A percentile compares a stretch with the other conserved stretches of the same genome.
These are phyloP conservation scores for Trametes elegans DNA, from an alignment of 768 basidiomycete genomes.

Conservation along the genomic window DNA sequence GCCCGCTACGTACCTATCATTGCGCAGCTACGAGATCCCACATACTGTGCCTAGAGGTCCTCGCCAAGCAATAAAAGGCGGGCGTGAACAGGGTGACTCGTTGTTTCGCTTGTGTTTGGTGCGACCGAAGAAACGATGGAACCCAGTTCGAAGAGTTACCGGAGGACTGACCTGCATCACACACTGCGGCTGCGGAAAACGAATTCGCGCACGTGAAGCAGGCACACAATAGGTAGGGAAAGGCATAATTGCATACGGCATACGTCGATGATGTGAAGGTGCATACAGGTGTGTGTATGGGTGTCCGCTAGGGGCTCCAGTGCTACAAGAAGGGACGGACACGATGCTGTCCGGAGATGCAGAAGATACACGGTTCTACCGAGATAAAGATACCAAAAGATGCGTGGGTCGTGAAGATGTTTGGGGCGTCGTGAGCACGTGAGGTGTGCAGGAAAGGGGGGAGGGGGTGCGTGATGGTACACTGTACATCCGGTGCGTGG, in stretches of 20 bases:
- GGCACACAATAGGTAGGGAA: neutral
- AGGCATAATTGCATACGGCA: constrained; percentile 16
- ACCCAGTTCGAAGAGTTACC: too few species aligned
- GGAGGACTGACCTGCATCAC: too few species aligned
- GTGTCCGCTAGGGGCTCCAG: constrained; percentile 6
- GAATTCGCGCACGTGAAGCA: neutral
- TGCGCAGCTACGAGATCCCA: too few species aligned
- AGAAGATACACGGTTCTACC: constrained; percentile 28
- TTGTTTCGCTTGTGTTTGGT: too few species aligned
- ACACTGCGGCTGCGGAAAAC: neutral
- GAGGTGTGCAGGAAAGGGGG: neutral
- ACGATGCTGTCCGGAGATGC: constrained; percentile 11
- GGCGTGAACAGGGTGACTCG: too few species aligned
- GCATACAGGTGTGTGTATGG: constrained; percentile 20
- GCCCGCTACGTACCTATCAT: too few species aligned
- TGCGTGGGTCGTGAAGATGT: neutral
- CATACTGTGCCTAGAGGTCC: too few species aligned
- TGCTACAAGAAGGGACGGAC: constrained; percentile 9
- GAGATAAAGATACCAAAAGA: constrained; percentile 28
- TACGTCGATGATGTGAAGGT: neutral
- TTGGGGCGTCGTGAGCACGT: too few species aligned
- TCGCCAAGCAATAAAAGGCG: too few species aligned
- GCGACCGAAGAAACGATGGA: too few species aligned
- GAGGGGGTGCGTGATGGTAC: constrained; percentile 7
- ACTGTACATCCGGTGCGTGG: constrained; percentile 14